Conservation (phyloP, 2,329 filamentous ascomycete genomes). For the Colletotrichum siamense region DNA sequence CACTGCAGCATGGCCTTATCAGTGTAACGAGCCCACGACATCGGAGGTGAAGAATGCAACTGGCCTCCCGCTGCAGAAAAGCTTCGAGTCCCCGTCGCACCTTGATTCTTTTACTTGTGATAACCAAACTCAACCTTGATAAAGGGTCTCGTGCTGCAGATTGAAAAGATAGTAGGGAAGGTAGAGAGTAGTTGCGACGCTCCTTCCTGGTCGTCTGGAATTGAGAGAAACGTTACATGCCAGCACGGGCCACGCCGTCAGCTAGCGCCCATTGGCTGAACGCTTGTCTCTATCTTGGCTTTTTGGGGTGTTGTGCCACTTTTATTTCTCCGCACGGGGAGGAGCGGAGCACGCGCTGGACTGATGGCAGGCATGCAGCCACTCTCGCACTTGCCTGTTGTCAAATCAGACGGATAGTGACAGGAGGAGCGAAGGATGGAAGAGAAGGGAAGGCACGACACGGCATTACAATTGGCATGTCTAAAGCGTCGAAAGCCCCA, state of each 20-base stretch:
- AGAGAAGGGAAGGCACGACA: not conserved
- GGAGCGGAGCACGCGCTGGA: not conserved
- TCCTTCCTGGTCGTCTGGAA: not conserved
- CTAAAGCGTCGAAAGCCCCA: not conserved
- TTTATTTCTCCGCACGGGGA: constrained; percentile 10
- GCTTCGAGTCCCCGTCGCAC: not conserved
- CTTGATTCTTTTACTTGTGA: not conserved
- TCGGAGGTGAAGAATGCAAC: not conserved
- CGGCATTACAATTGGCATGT: not conserved
- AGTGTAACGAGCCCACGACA: constrained; percentile 10
- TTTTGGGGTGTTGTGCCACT: not conserved
- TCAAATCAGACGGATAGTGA: not conserved
- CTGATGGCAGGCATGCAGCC: not conserved
- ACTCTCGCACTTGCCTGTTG: not conserved
- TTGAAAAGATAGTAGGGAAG: not conserved
- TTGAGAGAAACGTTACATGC: constrained; percentile 26
- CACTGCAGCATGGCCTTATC: not conserved
- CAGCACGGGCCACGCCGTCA: not conserved
- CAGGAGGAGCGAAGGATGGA: not conserved
- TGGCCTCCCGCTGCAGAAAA: not conserved
- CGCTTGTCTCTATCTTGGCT: constrained; percentile 9
- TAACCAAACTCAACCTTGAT: not conserved
- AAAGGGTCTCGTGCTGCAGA: not conserved
- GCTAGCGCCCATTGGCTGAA: not conserved
- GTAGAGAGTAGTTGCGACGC: not conserved